These are phyloP conservation scores for Microstegium vimineum DNA, from an alignment of 176 grass and related monocot species.

Conservation along the genomic window DNA sequence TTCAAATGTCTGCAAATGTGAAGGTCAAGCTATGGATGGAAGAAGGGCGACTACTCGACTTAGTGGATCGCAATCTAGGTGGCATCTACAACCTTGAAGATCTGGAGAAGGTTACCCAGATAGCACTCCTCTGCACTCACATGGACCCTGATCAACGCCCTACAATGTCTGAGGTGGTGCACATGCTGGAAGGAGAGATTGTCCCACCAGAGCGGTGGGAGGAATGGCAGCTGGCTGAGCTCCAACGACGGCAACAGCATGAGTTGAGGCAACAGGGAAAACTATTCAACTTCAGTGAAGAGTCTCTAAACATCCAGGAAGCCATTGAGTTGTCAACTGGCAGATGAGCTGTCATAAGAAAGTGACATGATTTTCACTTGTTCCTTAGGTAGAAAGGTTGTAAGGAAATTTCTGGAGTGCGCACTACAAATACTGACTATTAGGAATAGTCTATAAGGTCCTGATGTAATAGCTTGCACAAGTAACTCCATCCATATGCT, in stretches of 20 bases:
- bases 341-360: constrained; percentile 45
- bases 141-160: constrained; percentile 49
- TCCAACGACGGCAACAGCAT: constrained; percentile 40
- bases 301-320: constrained; percentile 52
- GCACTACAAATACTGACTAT: not conserved
- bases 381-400: not conserved
- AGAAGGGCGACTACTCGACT: constrained; percentile 35
- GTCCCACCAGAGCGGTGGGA: constrained; percentile 53
- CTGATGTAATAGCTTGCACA: not conserved
- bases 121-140: constrained; percentile 84
- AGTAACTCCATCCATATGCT: not conserved
- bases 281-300: constrained; percentile 60
- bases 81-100: constrained; percentile 35
- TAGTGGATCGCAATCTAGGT: constrained; percentile 59
- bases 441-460: constrained; percentile 13
- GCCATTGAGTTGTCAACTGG: constrained; percentile 64
- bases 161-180: constrained; percentile 75
- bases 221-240: constrained; percentile 62
- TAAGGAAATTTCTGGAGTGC: not conserved
- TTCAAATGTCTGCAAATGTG: constrained; percentile 9
- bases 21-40: constrained; percentile 58
- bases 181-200: constrained; percentile 73
- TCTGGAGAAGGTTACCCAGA: constrained; percentile 49
- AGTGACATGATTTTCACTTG: constrained; percentile 14
- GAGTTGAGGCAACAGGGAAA: constrained; percentile 51